Base-by-base conservation (phyloP, 225 moss, liverwort and hornwort species). In the Polytrichum formosum region DNA sequence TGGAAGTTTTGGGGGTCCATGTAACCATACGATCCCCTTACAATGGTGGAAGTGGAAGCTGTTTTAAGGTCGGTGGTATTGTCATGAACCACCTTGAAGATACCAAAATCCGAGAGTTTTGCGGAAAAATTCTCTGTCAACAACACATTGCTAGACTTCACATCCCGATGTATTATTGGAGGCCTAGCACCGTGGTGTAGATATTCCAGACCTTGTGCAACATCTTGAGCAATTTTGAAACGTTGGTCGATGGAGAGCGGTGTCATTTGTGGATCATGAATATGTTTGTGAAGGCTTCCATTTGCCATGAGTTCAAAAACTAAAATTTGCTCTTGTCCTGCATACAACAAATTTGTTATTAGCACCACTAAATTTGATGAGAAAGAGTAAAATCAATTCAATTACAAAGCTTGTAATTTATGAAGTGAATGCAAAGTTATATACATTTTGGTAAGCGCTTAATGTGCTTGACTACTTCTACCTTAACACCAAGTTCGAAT, bases 261-360 rank as follows among this genome's bases (percentile, higher is more conserved):
- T 5, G 16, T 20, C 21, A 56, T 61, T 5, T 8, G 7, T 16
- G 46, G 13, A 13, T 16, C 0, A 31, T 82, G 82, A 22, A 82
- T 71, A 18, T 69, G 74, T 33, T 75, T 61, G 56, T 31, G 67
- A n/a, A 82, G 78, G 54, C 72, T 82, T 55, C 82, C 82, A 58
- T 82, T 75, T 20, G 67, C 63, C 78, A 82, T 78, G 64, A 78
- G 75, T 64, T 82, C 78, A 60, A 78, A 78, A 56, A 82, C 60
- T 3, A 82, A 31, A 33, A 71, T 75, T 26, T 68, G 22, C 59
- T 75, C 65, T 0, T 22, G n/a, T 7, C 26, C 63, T 63, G 63
- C 46, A 46, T 46, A 13, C 3, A 37, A 9, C 10, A 37, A 46
- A 9, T 4, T 13, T 2, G 2, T 16, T 46, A 4, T 46, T 46